Base-by-base conservation (phyloP, 257 asterid species). In the Forsythia suspensa region DNA sequence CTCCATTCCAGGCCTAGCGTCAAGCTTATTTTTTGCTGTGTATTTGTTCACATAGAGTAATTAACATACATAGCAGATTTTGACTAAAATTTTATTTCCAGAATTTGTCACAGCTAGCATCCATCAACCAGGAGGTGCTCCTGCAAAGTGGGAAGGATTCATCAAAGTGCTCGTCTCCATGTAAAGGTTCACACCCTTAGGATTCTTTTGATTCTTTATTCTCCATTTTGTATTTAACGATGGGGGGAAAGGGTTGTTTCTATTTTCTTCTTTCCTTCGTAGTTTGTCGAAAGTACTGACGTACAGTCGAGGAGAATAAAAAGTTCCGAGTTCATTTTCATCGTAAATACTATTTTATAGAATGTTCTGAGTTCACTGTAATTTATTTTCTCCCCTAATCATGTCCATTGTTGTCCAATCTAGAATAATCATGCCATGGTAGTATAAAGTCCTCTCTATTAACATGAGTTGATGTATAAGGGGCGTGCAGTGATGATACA, bases 51-150 rank as follows among this genome's bases (percentile, higher is more conserved):
- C 15, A 61, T 8, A 52, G 39, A 61, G 5, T 74, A 43, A 40
- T 70, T 69, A 34, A 42, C 68, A 68, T 81, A 57, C 72, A 46
- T 15, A 29, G 6, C 21, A 29, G 29, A 15, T 57, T 69, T 73
- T 51, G 8, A 59, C 34, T 29, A 67, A 72, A 70, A 59, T n/a
- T 8, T 20, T 37, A 44, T 41, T 79, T 78, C 84, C 99, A 95
- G 99, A 95, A 93, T 83, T 78, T 90, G 84, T 95, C 99, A 5
- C 99, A 93, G 88, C 85, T 95, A 68, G 99, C 99, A 3, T 88
- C 97, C 24, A 91, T 95, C 81, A 95, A 95, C 77, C 98, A 90
- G 75, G 98, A 91, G 66, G 95, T 93, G 88, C 92, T 93, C 70
- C 76, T 91, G 74, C 98, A 90, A 78, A 94, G 89, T 80, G 96